These are phyloP conservation scores for Lyophyllum decastes DNA, from an alignment of 768 basidiomycete genomes.

Conservation along the genomic window DNA sequence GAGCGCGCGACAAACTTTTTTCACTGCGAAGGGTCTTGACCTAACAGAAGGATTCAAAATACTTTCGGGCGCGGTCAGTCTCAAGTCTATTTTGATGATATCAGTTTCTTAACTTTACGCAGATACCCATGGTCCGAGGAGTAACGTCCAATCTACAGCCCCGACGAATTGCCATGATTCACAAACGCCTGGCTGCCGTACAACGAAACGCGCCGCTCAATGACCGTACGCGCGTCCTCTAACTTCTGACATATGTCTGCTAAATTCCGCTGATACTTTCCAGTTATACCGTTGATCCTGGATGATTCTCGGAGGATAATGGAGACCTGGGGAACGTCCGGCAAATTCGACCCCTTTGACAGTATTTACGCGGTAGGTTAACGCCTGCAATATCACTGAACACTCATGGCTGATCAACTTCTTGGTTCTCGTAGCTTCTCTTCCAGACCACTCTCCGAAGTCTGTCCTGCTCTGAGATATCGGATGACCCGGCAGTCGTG, in stretches of 20 bases:
- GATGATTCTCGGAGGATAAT: slow-evolving; percentile 63
- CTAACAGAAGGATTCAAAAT: slow-evolving; percentile 80
- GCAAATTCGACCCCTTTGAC: slow-evolving; percentile 71
- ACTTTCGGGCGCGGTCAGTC: slow-evolving; percentile 76
- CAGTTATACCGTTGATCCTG: slow-evolving; percentile 68
- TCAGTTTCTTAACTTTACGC: slow-evolving; percentile 17
- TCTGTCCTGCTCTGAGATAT: slow-evolving; percentile 68
- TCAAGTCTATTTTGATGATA: slow-evolving; percentile 13
- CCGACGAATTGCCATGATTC: slow-evolving; percentile 62
- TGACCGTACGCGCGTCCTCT: slow-evolving; percentile 45
- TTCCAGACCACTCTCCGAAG: slow-evolving; percentile 76
- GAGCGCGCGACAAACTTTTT: slow-evolving; percentile 66
- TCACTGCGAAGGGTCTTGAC: slow-evolving; percentile 69
- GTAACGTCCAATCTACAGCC: slow-evolving; percentile 72
- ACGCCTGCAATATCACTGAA: neutral
- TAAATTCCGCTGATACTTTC: neutral
- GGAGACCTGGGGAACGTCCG: slow-evolving; percentile 65
- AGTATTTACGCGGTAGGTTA: slow-evolving; percentile 63
- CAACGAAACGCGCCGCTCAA: slow-evolving; percentile 65
- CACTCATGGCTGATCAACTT: slow-evolving; percentile 6
- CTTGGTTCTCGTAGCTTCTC: slow-evolving; percentile 45
- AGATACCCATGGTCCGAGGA: slow-evolving; percentile 79
- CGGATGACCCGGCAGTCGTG: slow-evolving; percentile 63
- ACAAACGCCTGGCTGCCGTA: slow-evolving; percentile 66
- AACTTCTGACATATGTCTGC: slow-evolving; percentile 10